Evolutionary conservation across 805 yeast species (phyloP).

Genomic region (Cyberlindnera lachancei): DNA sequence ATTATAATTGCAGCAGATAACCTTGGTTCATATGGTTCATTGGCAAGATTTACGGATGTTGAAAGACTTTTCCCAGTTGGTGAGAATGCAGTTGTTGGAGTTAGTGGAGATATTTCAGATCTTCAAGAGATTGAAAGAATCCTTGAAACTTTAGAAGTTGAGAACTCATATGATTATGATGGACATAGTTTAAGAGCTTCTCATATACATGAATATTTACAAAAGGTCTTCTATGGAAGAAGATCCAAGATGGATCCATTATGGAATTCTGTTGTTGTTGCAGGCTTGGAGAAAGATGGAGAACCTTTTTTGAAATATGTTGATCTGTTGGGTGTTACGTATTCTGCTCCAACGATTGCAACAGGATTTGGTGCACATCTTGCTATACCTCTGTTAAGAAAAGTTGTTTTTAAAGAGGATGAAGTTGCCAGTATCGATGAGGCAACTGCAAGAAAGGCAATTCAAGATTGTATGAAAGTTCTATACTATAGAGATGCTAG

Average conservation of each 20-base stretch:
- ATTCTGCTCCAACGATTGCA: constrained; percentile 80
- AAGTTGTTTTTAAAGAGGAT: constrained; percentile 69
- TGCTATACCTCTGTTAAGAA: constrained; percentile 87
- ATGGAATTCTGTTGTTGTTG: constrained; percentile 92
- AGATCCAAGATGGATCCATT: constrained; percentile 92
- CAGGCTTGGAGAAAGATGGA: constrained; percentile 74
- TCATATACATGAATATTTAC: constrained; percentile 80
- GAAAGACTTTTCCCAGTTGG: constrained; percentile 87
- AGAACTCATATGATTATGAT: constrained; percentile 69
- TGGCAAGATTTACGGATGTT: constrained; percentile 76
- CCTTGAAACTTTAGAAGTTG: constrained; percentile 71
- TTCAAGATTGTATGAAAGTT: constrained; percentile 86
- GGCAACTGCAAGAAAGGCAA: constrained; percentile 68
- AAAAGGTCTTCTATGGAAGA: constrained; percentile 77
- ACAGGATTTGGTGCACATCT: constrained; percentile 96
- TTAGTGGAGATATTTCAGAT: constrained; percentile 93
- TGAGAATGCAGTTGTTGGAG: constrained; percentile 78
- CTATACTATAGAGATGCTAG: constrained; percentile 95
- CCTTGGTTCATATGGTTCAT: constrained; percentile 87
- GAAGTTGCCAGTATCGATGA: constrained; percentile 65
- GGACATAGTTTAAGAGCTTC: constrained; percentile 72
- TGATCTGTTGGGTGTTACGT: constrained; percentile 87
- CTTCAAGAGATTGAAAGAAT: constrained; percentile 73
- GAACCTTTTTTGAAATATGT: constrained; percentile 77
- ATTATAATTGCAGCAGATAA: constrained; percentile 93